These are phyloP conservation scores for Colletotrichum horii DNA, from an alignment of 2,329 filamentous ascomycete genomes.

Conservation along the genomic window DNA sequence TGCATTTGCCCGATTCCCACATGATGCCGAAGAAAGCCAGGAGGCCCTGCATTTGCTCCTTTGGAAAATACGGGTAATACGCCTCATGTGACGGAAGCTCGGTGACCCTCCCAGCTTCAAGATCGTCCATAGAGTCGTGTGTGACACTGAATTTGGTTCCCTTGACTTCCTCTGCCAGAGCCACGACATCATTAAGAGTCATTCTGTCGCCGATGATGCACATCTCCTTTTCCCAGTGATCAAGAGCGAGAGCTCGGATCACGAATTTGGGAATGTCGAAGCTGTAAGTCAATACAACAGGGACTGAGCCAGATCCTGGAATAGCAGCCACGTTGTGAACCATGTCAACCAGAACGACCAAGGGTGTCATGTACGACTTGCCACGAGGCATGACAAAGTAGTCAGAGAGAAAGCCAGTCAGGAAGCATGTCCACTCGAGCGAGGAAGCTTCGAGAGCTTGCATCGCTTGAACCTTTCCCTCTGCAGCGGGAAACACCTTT, in stretches of 20 bases:
- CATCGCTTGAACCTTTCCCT: constrained; percentile 34
- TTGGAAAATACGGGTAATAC: constrained; percentile 26
- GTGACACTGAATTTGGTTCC: constrained; percentile 38
- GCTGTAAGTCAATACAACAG: background rate
- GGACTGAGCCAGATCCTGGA: background rate
- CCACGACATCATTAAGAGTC: constrained; percentile 41
- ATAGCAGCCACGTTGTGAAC: background rate
- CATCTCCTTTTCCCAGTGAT: constrained; percentile 41
- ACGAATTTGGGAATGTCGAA: constrained; percentile 33
- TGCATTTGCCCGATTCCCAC: constrained; percentile 22
- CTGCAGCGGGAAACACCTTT: constrained; percentile 33
- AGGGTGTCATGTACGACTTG: constrained; percentile 31
- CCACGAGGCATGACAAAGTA: constrained; percentile 28
- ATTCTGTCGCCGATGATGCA: constrained; percentile 35
- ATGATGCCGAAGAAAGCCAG: constrained; percentile 25
- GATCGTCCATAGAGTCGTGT: constrained; percentile 33
- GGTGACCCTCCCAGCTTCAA: constrained; percentile 38
- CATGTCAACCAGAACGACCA: background rate
- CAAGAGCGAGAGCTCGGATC: constrained; percentile 36
- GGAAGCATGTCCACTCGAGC: constrained; percentile 28
- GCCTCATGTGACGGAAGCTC: constrained; percentile 28
- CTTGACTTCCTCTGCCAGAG: constrained; percentile 40
- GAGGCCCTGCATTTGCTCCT: constrained; percentile 25
- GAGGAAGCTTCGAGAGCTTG: constrained; percentile 48
- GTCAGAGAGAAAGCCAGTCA: constrained; percentile 28